phyloP scores from a whole-genome alignment of 1,284 basidiomycete species.

The Tilletia walkeri region DNA sequence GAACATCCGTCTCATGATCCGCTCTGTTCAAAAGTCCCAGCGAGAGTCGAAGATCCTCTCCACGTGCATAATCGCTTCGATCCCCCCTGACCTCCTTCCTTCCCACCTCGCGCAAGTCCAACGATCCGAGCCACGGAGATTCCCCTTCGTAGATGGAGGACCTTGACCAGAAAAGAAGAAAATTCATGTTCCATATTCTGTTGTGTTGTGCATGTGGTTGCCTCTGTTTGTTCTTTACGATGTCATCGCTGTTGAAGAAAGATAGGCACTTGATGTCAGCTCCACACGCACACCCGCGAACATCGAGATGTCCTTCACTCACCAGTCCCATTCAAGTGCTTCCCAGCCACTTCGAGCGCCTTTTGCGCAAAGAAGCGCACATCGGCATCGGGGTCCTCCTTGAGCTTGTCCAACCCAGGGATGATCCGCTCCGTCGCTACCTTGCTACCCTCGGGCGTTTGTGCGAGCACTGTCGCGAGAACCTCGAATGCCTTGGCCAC shows the following conservation, averaged over 20 bases:
- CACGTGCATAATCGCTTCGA: no score
- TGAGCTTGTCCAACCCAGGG: slow-evolving; percentile 80
- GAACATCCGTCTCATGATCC: no score
- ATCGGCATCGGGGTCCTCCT: slow-evolving; percentile 89
- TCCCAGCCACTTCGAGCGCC: slow-evolving; percentile 47
- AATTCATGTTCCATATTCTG: no score
- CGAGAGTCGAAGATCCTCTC: no score
- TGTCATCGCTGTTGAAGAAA: slow-evolving; percentile 7
- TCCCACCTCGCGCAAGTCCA: no score
- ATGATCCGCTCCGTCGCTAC: slow-evolving; percentile 73
- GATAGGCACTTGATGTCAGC: background rate
- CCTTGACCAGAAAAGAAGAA: no score
- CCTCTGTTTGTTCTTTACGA: background rate
- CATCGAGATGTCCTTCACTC: background rate
- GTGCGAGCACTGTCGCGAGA: slow-evolving; percentile 70
- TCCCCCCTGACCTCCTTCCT: no score
- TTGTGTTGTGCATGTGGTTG: no score
- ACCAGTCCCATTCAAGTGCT: slow-evolving; percentile 17
- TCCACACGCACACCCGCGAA: background rate
- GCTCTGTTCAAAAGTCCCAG: no score
- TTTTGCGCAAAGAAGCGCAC: slow-evolving; percentile 70
- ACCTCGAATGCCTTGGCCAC: slow-evolving; percentile 79
- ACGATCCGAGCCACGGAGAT: no score
- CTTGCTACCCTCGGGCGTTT: slow-evolving; percentile 70
- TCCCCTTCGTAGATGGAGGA: no score